Evolutionary conservation across 208 protist genomes (phyloP).

Genomic region (Crithidia sp.): DNA sequence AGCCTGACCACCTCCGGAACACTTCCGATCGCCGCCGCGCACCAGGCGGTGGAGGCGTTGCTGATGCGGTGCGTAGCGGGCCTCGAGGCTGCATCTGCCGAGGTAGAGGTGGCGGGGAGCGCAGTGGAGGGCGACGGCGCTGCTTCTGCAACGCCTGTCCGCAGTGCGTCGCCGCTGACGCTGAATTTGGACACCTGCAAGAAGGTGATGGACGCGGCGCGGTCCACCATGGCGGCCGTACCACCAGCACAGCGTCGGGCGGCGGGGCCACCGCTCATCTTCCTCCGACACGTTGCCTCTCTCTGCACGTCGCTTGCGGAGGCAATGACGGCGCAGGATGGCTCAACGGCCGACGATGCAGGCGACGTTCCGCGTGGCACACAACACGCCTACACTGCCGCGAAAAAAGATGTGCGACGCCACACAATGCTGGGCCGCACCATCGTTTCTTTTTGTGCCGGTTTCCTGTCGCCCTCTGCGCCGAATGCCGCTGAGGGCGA

Average conservation of each 20-base stretch:
- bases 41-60: conserved; percentile 8
- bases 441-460: conserved; percentile 17
- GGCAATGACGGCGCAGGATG: neutral
- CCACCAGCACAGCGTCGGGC: neutral
- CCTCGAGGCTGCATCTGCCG: conserved; percentile 3
- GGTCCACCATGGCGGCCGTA: neutral
- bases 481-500: neutral
- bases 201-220: conserved; percentile 30
- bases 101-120: neutral
- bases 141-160: neutral
- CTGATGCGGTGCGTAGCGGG: conserved; percentile 16
- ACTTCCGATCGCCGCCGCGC: neutral
- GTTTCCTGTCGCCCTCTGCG: neutral
- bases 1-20: conserved; percentile 19
- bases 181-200: conserved; percentile 30
- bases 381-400: conserved; percentile 10
- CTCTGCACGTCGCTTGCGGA: conserved; percentile 9
- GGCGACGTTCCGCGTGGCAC: conserved; percentile 11
- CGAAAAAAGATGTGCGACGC: conserved; percentile 18
- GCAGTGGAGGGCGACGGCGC: neutral
- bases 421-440: conserved; percentile 17
- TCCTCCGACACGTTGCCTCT: conserved; percentile 7
- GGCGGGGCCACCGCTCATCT: neutral
- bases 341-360: neutral
- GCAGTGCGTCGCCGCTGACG: neutral